These are phyloP conservation scores for Ogataea henricii DNA, from an alignment of 805 yeast species.

Conservation along the genomic window DNA sequence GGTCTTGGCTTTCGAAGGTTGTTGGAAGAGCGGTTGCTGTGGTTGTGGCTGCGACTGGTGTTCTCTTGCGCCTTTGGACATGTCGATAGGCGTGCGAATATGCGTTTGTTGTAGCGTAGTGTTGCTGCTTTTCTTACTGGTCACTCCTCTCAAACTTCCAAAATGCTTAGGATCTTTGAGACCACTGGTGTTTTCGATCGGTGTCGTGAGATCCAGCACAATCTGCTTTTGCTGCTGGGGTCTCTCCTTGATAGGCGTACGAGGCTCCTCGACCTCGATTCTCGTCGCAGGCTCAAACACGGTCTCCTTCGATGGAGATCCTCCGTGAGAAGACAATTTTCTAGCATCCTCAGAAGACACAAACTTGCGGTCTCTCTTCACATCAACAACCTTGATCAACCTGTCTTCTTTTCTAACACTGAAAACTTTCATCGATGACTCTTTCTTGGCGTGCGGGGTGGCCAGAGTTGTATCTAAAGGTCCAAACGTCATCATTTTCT, in stretches of 20 bases:
- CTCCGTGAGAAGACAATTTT: constrained; percentile 14
- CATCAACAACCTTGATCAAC: constrained; percentile 21
- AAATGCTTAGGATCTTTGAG: background rate
- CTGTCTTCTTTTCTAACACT: constrained; percentile 27
- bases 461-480: constrained; percentile 13
- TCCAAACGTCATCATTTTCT: constrained; percentile 37
- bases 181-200: background rate
- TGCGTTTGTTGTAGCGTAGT: constrained; percentile 1
- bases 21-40: constrained; percentile 6
- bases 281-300: background rate
- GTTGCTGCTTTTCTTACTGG: background rate
- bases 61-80: background rate
- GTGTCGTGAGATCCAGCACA: background rate
- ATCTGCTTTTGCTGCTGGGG: constrained; percentile 4
- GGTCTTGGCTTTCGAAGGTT: constrained; percentile 4
- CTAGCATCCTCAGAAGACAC: constrained; percentile 25
- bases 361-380: constrained; percentile 23
- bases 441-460: constrained; percentile 5
- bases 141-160: constrained; percentile 3
- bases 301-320: constrained; percentile 12
- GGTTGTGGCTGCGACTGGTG: constrained; percentile 1
- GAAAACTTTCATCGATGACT: constrained; percentile 17
- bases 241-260: background rate
- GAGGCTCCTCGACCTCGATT: constrained; percentile 3
- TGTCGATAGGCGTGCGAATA: constrained; percentile 3